These are phyloP conservation scores for Pythium scleroteichum DNA, from an alignment of 352 stramenopile species.

Conservation along the genomic window DNA sequence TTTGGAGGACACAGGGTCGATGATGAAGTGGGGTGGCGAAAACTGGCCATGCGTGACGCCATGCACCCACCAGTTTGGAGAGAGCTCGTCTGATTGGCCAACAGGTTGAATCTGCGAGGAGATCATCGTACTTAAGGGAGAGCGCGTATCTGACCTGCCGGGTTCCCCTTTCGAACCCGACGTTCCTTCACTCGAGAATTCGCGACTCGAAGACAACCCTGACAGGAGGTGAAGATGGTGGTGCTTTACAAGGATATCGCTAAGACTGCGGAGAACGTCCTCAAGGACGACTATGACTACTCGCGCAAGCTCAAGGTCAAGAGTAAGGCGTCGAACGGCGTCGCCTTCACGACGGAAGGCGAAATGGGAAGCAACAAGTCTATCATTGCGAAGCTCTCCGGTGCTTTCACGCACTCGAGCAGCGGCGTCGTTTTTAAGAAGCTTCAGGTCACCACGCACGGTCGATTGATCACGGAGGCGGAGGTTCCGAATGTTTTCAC, in stretches of 20 bases:
- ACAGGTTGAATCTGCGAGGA: conserved; percentile 33
- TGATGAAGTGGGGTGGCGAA: conserved; percentile 32
- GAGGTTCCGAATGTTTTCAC: conserved; percentile 83
- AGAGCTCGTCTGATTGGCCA: conserved; percentile 31
- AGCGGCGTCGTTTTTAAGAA: conserved; percentile 83
- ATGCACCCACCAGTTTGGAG: conserved; percentile 9
- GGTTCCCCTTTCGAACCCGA: background rate
- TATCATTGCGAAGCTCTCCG: conserved; percentile 82
- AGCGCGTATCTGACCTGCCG: conserved; percentile 16
- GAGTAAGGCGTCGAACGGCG: conserved; percentile 82
- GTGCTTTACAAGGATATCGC: conserved; percentile 86
- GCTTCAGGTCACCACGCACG: conserved; percentile 85
- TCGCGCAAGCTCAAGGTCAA: conserved; percentile 91
- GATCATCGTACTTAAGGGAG: conserved; percentile 45
- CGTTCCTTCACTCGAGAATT: conserved; percentile 53
- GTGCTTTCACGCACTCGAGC: conserved; percentile 62
- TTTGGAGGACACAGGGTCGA: no score
- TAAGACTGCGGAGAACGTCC: conserved; percentile 85
- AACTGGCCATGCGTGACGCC: conserved; percentile 24
- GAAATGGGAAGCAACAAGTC: conserved; percentile 86
- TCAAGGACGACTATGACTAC: conserved; percentile 88
- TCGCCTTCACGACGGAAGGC: conserved; percentile 84
- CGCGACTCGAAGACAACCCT: conserved; percentile 19
- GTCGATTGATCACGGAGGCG: conserved; percentile 71
- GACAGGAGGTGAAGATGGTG: conserved; percentile 45